Evolutionary conservation across 148 eudicot species (phyloP).

Genomic region (Chenopodium berlandieri): DNA sequence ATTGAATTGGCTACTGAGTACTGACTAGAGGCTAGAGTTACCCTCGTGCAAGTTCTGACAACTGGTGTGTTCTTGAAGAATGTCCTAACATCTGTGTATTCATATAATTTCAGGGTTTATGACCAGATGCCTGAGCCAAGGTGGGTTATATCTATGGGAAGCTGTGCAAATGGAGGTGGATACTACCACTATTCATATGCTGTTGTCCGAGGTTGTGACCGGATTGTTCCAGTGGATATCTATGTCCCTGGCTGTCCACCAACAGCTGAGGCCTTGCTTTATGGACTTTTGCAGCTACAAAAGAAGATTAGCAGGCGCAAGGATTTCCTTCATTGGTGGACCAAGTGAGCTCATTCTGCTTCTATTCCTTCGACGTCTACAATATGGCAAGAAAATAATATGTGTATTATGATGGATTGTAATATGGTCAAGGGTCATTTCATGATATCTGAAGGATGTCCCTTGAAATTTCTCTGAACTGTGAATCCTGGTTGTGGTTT

Average conservation of each 20-base stretch:
- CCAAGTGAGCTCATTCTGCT: conserved; percentile 42
- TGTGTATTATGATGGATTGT: conserved; percentile 8
- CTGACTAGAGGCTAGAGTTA: background rate
- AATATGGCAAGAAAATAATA: conserved; percentile 15
- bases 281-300: conserved; percentile 89
- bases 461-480: conserved; percentile 3
- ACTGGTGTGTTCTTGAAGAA: background rate
- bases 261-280: conserved; percentile 85
- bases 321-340: conserved; percentile 96
- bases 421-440: conserved; percentile 9
- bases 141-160: conserved; percentile 99
- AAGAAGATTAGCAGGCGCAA: conserved; percentile 96
- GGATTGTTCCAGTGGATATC: conserved; percentile 90
- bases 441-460: conserved; percentile 14
- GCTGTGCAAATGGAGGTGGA: conserved; percentile 99
- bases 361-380: conserved; percentile 3
- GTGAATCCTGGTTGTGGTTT: conserved; percentile 2
- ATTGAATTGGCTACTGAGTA: background rate
- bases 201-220: conserved; percentile 90
- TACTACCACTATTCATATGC: conserved; percentile 97
- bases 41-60: background rate
- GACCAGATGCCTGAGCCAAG: conserved; percentile 99
- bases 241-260: conserved; percentile 97
- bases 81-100: background rate
- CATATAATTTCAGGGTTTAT: conserved; percentile 63